Evolutionary conservation across 257 asterid species (phyloP).

Genomic region (Fraxinus pennsylvanica): DNA sequence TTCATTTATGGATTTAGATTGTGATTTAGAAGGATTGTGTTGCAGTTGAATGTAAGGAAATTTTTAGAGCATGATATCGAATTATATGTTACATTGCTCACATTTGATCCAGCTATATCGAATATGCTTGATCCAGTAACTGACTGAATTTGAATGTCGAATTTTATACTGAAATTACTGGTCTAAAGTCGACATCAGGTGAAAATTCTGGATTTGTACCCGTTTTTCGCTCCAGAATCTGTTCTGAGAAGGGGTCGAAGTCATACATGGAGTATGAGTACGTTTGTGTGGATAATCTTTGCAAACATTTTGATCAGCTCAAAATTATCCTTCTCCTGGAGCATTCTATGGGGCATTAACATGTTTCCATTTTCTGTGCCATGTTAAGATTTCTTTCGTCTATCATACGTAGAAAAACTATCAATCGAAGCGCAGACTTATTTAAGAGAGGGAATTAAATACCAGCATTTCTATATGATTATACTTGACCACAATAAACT

Average conservation of each 20-base stretch:
- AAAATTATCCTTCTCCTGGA: slow-evolving; percentile 51
- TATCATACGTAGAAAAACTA: not conserved
- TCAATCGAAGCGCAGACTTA: not conserved
- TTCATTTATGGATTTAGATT: not conserved
- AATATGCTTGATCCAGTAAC: not conserved
- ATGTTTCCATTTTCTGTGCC: slow-evolving; percentile 13
- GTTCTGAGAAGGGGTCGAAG: slow-evolving; percentile 85
- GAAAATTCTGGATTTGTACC: slow-evolving; percentile 63
- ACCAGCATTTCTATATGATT: not conserved
- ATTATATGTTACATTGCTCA: not conserved
- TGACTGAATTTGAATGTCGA: slow-evolving; percentile 17
- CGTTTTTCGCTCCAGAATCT: slow-evolving; percentile 73
- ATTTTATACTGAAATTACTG: slow-evolving; percentile 35
- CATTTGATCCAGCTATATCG: not conserved
- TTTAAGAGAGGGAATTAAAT: not conserved
- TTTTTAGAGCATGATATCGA: not conserved
- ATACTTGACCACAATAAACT: too few species aligned
- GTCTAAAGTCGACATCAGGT: slow-evolving; percentile 42
- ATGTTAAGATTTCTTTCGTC: not conserved
- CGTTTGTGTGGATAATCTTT: slow-evolving; percentile 73
- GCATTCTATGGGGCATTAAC: slow-evolving; percentile 85
- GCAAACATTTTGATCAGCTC: slow-evolving; percentile 45
- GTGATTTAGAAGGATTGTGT: not conserved
- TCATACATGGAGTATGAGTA: slow-evolving; percentile 80
- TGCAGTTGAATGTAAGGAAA: not conserved